Evolutionary conservation across 2,329 filamentous ascomycete species (phyloP).

Genomic region (Grosmannia huntii): DNA sequence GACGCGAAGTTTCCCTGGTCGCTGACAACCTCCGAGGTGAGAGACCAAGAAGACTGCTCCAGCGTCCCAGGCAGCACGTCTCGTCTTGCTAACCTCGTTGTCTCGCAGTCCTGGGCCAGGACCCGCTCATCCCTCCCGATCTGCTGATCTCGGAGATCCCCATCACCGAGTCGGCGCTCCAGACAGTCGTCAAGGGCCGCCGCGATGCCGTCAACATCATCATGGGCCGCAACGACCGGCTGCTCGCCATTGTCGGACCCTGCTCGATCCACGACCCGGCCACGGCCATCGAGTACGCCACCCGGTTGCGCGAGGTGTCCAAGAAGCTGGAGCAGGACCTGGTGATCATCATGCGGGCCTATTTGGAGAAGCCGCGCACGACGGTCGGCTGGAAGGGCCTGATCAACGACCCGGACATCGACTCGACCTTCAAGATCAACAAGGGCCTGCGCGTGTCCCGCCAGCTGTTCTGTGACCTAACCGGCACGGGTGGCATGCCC

Average conservation of each 20-base stretch:
- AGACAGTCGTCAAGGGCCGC: constrained; percentile 60
- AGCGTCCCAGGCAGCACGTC: not conserved
- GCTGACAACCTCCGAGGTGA: constrained; percentile 31
- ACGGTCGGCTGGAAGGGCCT: constrained; percentile 98
- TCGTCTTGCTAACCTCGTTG: not conserved
- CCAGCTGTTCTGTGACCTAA: constrained; percentile 87
- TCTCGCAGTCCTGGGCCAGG: constrained; percentile 70
- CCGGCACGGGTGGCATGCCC: constrained; percentile 75
- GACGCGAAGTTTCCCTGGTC: constrained; percentile 26
- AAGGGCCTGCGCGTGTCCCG: constrained; percentile 89
- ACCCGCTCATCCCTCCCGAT: constrained; percentile 80
- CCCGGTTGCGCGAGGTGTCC: constrained; percentile 61
- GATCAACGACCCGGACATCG: constrained; percentile 98
- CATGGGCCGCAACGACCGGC: constrained; percentile 67
- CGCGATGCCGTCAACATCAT: constrained; percentile 61
- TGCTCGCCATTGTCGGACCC: constrained; percentile 87
- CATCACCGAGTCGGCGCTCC: constrained; percentile 45
- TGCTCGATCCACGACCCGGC: constrained; percentile 95
- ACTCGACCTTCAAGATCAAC: constrained; percentile 97
- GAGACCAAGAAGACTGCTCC: not conserved
- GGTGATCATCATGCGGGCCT: constrained; percentile 92
- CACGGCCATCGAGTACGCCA: constrained; percentile 78
- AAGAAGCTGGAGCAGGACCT: constrained; percentile 73
- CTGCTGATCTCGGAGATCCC: constrained; percentile 81
- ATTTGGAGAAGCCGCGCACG: constrained; percentile 96